phyloP scores from a whole-genome alignment of 306 rosid genomes.

The Urtica urens region DNA sequence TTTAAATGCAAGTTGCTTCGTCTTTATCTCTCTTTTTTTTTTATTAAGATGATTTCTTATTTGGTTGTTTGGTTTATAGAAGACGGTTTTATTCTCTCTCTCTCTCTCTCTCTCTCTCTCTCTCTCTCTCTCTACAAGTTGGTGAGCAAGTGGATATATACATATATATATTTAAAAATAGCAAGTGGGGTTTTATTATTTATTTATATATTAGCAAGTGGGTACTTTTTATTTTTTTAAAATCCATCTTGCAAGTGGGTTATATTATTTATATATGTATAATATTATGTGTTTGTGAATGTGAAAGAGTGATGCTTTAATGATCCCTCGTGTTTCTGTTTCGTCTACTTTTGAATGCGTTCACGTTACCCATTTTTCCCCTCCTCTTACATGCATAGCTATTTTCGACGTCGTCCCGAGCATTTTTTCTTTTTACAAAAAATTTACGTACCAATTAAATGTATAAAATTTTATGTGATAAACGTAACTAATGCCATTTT shows the following conservation, averaged over 20 bases:
- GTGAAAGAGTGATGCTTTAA: slow-evolving; percentile 26
- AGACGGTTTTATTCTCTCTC: slow-evolving; percentile 15
- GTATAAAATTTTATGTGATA: too few species aligned
- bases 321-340: slow-evolving; percentile 24
- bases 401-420: too few species aligned
- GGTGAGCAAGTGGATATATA: slow-evolving; percentile 56
- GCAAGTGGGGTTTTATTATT: too few species aligned
- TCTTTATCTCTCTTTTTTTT: background rate
- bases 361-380: slow-evolving; percentile 18
- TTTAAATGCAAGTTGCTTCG: slow-evolving; percentile 19
- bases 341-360: slow-evolving; percentile 29
- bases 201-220: too few species aligned
- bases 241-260: background rate
- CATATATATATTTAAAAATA: too few species aligned
- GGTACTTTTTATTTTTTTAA: too few species aligned
- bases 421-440: too few species aligned
- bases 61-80: slow-evolving; percentile 7
- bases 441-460: too few species aligned
- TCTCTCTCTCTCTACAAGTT: slow-evolving; percentile 42
- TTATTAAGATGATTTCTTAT: background rate
- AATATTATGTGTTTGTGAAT: background rate
- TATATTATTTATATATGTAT: too few species aligned
- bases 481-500: too few species aligned
- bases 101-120: too few species aligned
- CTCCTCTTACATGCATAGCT: too few species aligned